Evolutionary conservation across 441 rosid species (phyloP).

Genomic region (Gossypium davidsonii): DNA sequence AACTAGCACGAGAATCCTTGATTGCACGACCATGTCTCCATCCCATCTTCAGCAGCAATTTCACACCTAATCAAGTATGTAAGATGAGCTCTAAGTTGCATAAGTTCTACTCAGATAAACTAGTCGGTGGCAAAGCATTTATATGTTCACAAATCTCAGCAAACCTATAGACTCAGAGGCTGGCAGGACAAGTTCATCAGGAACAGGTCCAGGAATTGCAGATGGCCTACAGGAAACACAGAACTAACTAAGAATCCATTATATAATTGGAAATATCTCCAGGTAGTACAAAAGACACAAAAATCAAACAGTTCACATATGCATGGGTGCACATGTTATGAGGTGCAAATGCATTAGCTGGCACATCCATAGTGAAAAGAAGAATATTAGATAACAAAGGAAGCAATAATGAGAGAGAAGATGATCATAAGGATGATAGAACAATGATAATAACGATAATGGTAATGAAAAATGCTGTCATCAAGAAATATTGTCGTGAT

Average conservation of each 20-base stretch:
- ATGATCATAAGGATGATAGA: neutral
- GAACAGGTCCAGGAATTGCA: constrained; percentile 90
- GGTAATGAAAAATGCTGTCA: neutral
- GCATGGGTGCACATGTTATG: constrained; percentile 2
- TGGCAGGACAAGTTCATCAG: constrained; percentile 81
- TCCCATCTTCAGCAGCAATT: constrained; percentile 87
- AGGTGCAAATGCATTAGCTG: neutral
- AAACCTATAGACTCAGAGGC: constrained; percentile 85
- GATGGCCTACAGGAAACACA: constrained; percentile 54
- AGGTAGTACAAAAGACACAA: neutral
- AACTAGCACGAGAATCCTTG: constrained; percentile 58
- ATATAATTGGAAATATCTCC: neutral
- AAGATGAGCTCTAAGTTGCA: constrained; percentile 15
- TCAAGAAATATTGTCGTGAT: neutral
- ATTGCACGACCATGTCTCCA: constrained; percentile 89
- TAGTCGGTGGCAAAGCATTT: constrained; percentile 1
- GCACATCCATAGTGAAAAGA: neutral
- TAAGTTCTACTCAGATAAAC: neutral
- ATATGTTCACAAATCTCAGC: constrained; percentile 30
- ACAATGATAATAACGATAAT: neutral
- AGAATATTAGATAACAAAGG: neutral
- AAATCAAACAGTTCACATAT: neutral
- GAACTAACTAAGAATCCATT: neutral
- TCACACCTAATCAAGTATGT: constrained; percentile 51
- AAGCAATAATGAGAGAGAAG: neutral